phyloP scores from a whole-genome alignment of 768 basidiomycete genomes.

The Rubroboletus satanas region DNA sequence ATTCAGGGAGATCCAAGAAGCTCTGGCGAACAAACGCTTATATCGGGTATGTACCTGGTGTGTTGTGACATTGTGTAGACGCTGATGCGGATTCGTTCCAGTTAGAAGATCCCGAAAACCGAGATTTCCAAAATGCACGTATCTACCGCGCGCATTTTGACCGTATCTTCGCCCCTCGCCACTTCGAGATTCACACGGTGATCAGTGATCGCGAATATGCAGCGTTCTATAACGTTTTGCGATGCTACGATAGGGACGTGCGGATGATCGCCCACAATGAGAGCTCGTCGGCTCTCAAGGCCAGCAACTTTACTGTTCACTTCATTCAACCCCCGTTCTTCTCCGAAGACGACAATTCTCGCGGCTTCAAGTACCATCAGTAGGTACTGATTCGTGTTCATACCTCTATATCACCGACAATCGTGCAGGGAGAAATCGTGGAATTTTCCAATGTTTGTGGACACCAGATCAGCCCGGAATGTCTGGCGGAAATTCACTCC shows the following conservation, averaged over 20 bases:
- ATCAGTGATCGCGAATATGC: background rate
- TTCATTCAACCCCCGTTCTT: background rate
- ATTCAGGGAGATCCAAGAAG: too few relatives aligned
- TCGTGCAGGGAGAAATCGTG: background rate
- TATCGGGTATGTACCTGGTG: background rate
- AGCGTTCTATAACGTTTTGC: background rate
- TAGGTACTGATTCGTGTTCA: background rate
- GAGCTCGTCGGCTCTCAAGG: background rate
- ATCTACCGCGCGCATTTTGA: background rate
- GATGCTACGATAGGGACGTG: background rate
- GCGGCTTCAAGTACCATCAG: background rate
- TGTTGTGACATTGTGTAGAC: background rate
- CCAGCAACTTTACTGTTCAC: background rate
- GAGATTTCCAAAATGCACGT: background rate
- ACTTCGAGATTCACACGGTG: background rate
- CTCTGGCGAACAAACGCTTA: background rate
- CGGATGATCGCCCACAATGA: accelerated
- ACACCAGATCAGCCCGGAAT: too few relatives aligned
- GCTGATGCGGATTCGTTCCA: background rate
- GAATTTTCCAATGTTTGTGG: too few relatives aligned
- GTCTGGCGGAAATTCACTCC: too few relatives aligned
- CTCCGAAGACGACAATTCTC: background rate
- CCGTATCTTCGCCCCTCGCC: background rate
- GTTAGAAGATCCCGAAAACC: background rate
- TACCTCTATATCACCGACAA: background rate